Base-by-base conservation (phyloP, 352 stramenopile genomes). In the Albugo candida region DNA sequence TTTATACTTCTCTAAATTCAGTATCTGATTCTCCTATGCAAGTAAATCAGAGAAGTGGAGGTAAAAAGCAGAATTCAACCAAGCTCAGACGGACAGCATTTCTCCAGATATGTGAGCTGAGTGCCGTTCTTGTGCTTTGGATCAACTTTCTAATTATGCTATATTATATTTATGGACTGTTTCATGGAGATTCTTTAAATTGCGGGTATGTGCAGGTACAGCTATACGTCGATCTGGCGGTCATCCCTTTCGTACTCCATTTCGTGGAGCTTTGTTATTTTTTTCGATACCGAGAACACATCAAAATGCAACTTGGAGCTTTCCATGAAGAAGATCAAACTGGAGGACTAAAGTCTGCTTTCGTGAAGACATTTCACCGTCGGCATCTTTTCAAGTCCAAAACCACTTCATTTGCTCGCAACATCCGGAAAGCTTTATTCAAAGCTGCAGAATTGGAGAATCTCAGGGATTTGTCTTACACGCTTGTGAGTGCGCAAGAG, bases 271-370 rank as follows among this genome's bases (percentile, higher is more conserved):
- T 91, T 39, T 78, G 65, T 37, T 80, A 79, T 52, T 91, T 87
- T 54, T 68, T 72, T n/a, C 77, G 74, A 11, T 91, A 87, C 58
- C 70, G 77, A 31, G 77, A 91, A 53, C 77, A 89, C 46, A 52
- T 89, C 47, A 84, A 81, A 54, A 85, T 86, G 77, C 74, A 85
- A 51, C 60, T 89, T 12, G 77, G 77, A 10, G 77, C 76, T 1
- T 86, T 85, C 56, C 76, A 83, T 44, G 76, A 89, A 51, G 70
- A 64, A 19, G 73, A 84, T 44, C 76, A 89, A 48, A 89, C 76
- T 1, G 76, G 76, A 16, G 70, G 76, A 37, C 65, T 88, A 31
- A 72, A 72, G 17, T 65, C 69, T 13, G 63, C 67, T 3, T 45
- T 81, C 13, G 40, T 61, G n/a, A 41, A 53, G 13, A 54, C 24